Percentiles rank a stretch among this genome's conserved stretches.
Evolutionary conservation across 2,329 filamentous ascomycete species (phyloP).

Genomic region (Hirsutella minnesotensis): DNA sequence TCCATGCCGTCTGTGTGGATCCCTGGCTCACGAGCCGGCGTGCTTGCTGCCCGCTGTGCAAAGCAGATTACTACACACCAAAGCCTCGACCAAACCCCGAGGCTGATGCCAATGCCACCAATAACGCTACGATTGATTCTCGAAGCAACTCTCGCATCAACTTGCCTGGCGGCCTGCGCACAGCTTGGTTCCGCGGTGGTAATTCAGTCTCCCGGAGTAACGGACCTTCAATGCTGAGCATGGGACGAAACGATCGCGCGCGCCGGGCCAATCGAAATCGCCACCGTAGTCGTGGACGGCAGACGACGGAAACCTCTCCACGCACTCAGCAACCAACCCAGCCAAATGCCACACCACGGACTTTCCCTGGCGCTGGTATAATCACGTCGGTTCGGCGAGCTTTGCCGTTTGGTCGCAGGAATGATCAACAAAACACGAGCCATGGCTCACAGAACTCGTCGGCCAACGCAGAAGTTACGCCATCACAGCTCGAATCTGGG

Average conservation of each 20-base stretch:
- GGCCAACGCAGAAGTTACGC: conserved; percentile 4
- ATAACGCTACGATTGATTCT: conserved; percentile 16
- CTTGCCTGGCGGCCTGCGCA: conserved; percentile 29
- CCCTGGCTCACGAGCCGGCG: conserved; percentile 91
- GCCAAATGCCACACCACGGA: background rate
- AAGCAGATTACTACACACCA: conserved; percentile 92
- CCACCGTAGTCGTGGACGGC: conserved; percentile 1
- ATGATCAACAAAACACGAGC: conserved; percentile 9
- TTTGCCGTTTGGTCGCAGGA: conserved; percentile 18
- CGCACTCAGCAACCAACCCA: conserved; percentile 1
- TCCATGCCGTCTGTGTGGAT: conserved; percentile 91
- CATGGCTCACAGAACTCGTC: conserved; percentile 4
- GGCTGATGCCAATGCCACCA: conserved; percentile 5
- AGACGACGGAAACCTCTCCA: conserved; percentile 1
- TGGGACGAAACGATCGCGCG: conserved; percentile 1
- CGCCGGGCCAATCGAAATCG: conserved; percentile 1
- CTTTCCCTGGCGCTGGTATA: conserved; percentile 10
- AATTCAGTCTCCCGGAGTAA: conserved; percentile 1
- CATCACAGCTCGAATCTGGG: background rate
- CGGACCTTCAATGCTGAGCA: background rate
- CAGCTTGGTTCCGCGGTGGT: conserved; percentile 24
- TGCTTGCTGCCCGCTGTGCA: conserved; percentile 94
- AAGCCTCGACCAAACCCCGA: conserved; percentile 59
- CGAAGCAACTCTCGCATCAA: conserved; percentile 34
- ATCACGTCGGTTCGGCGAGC: conserved; percentile 20